Conservation (phyloP, 2,329 filamentous ascomycete genomes). For the Penicillium sp. region DNA sequence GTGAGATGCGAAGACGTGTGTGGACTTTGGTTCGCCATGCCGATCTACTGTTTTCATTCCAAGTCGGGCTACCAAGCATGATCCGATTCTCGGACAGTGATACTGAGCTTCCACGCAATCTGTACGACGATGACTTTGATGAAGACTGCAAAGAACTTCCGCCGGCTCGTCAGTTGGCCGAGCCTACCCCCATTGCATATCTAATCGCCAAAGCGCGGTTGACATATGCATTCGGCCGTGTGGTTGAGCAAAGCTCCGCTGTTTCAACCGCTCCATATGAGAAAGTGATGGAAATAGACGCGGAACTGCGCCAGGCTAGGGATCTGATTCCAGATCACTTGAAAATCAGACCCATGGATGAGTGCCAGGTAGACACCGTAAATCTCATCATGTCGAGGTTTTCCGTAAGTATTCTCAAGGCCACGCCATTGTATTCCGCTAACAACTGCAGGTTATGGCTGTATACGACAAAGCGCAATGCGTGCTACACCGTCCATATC, state of each 20-base stretch:
- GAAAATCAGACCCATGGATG: slow-evolving; percentile 72
- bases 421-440: not conserved
- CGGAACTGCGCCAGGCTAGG: slow-evolving; percentile 57
- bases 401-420: slow-evolving; percentile 47
- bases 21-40: slow-evolving; percentile 58
- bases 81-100: slow-evolving; percentile 65
- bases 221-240: slow-evolving; percentile 45
- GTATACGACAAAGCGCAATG: slow-evolving; percentile 88
- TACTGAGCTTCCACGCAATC: slow-evolving; percentile 61
- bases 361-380: slow-evolving; percentile 69
- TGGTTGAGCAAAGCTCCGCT: slow-evolving; percentile 46
- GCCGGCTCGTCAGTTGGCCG: slow-evolving; percentile 56
- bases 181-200: slow-evolving; percentile 60
- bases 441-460: slow-evolving; percentile 62
- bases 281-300: slow-evolving; percentile 62
- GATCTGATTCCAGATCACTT: slow-evolving; percentile 78
- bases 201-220: slow-evolving; percentile 50
- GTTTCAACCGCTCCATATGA: slow-evolving; percentile 57
- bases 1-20: slow-evolving; percentile 57
- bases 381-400: slow-evolving; percentile 77
- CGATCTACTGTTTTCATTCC: slow-evolving; percentile 66
- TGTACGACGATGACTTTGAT: slow-evolving; percentile 67
- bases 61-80: slow-evolving; percentile 69
- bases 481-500: slow-evolving; percentile 84
- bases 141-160: slow-evolving; percentile 59